phyloP scores from a whole-genome alignment of 257 asterid species.

The Osmanthus fragrans region DNA sequence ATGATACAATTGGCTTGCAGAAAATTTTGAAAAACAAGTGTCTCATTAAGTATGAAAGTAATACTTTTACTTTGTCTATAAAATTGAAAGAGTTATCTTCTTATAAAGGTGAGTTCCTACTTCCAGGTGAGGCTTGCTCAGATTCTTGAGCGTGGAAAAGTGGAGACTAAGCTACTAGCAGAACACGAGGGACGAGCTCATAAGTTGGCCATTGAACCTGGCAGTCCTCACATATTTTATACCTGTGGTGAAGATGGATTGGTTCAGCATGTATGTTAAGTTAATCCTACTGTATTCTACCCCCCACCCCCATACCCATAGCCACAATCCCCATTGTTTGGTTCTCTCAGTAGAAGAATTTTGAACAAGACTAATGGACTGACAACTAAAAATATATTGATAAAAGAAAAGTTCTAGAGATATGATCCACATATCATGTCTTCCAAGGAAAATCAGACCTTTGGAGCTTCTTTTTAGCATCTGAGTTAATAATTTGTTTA shows the following conservation, averaged over 20 bases:
- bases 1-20: neutral
- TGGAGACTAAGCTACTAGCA: conserved; percentile 62
- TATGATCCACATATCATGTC: neutral
- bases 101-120: conserved; percentile 14
- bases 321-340: neutral
- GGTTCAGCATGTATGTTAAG: conserved; percentile 79
- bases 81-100: conserved; percentile 3
- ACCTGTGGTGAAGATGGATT: conserved; percentile 94
- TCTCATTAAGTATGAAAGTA: neutral
- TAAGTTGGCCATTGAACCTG: conserved; percentile 89
- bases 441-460: neutral
- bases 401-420: too few species aligned
- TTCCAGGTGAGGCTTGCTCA: conserved; percentile 80
- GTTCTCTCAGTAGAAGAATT: neutral
- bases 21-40: neutral
- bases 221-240: conserved; percentile 75
- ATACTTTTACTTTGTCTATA: conserved; percentile 11
- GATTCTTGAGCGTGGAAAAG: conserved; percentile 62
- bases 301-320: too few species aligned
- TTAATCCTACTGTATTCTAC: neutral
- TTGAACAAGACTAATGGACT: too few species aligned
- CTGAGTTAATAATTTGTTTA: neutral
- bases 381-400: too few species aligned
- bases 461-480: neutral
- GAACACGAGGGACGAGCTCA: conserved; percentile 74